Evolutionary conservation across 208 protist genomes (phyloP).

Genomic region (Trypanosoma grayi): DNA sequence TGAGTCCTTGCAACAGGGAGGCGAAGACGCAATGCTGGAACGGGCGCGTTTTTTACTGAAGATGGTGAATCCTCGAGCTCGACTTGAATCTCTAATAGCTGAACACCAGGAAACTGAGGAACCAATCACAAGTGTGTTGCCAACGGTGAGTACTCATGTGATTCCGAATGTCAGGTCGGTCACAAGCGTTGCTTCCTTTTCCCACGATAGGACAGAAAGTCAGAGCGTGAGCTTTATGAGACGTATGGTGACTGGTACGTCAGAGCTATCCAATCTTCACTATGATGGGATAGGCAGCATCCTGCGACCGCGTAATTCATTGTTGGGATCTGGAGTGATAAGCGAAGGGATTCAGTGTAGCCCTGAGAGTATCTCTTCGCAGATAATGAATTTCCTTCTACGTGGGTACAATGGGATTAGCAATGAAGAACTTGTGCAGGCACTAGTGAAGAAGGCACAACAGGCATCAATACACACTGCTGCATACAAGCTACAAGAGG

Average conservation of each 20-base stretch:
- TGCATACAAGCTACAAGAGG: constrained; percentile 65
- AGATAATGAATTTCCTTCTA: constrained; percentile 72
- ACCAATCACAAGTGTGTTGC: constrained; percentile 32
- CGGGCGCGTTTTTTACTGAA: constrained; percentile 72
- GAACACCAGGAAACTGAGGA: constrained; percentile 77
- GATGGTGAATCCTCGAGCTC: constrained; percentile 58
- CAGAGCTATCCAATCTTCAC: constrained; percentile 11
- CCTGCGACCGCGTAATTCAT: constrained; percentile 12
- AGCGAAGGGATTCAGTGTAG: constrained; percentile 6
- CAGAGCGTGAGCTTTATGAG: constrained; percentile 5
- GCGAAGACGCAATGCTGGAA: constrained; percentile 52
- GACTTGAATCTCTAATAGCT: constrained; percentile 44
- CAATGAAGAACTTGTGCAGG: constrained; percentile 33
- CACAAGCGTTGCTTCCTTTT: constrained; percentile 14
- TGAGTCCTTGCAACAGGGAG: constrained; percentile 76
- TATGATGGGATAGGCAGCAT: constrained; percentile 24
- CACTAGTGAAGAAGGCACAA: constrained; percentile 43
- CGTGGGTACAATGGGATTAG: constrained; percentile 33
- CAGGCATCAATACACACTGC: constrained; percentile 48
- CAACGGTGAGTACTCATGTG: not conserved
- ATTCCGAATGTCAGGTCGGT: constrained; percentile 13
- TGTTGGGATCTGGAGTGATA: constrained; percentile 3
- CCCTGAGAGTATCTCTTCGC: constrained; percentile 42
- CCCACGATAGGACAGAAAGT: constrained; percentile 19
- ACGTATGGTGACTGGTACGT: not conserved